phyloP scores from a whole-genome alignment of 306 rosid species.

The Vigna trinervia region DNA sequence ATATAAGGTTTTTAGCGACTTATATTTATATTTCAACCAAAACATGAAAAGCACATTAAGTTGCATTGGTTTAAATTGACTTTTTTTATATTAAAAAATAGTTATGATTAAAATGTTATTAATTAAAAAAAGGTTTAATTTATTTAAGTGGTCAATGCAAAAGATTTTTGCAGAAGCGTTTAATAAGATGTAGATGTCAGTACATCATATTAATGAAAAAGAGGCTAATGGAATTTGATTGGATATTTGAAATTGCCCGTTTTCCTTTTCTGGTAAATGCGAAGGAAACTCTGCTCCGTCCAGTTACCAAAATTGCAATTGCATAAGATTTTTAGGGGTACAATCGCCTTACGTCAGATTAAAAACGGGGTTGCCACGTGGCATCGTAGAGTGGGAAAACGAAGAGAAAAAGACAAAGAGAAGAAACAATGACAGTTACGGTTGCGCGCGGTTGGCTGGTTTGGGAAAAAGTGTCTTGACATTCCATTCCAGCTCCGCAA shows the following conservation, averaged over 20 bases:
- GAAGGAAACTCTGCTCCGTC: not conserved
- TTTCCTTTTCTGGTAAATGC: not conserved
- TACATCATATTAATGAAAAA: no score
- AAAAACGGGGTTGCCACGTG: slow-evolving; percentile 29
- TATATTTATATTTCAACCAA: no score
- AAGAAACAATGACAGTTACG: slow-evolving; percentile 38
- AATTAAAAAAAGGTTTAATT: no score
- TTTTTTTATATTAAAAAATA: no score
- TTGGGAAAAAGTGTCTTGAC: slow-evolving; percentile 37
- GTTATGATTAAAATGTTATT: no score
- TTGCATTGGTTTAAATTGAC: no score
- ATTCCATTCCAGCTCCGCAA: slow-evolving; percentile 53
- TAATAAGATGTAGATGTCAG: no score
- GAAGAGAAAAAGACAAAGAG: not conserved
- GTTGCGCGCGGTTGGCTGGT: slow-evolving; percentile 58
- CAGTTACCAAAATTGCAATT: not conserved
- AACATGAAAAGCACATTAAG: no score
- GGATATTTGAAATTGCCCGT: not conserved
- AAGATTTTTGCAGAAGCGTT: no score
- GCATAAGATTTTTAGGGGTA: not conserved
- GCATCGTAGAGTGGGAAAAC: slow-evolving; percentile 21
- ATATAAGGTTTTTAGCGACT: no score
- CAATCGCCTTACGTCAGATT: not conserved
- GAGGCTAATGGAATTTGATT: no score
- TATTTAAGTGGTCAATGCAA: no score